Percentiles rank a stretch among this genome's conserved stretches.
These are phyloP conservation scores for Sporothrix phasma DNA, from an alignment of 2,329 filamentous ascomycete species.

Conservation along the genomic window DNA sequence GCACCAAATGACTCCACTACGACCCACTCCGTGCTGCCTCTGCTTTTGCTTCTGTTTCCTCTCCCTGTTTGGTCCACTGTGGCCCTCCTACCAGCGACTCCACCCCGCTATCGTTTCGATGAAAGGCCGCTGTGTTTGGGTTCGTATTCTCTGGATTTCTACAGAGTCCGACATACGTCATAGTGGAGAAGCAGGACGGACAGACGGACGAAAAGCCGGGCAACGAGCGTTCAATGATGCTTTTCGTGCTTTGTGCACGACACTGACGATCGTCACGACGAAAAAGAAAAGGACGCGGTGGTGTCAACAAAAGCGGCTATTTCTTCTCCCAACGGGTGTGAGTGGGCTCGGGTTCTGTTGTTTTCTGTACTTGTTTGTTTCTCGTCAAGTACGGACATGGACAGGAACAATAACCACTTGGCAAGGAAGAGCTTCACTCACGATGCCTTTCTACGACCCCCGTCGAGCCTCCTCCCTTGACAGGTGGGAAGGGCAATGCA, in stretches of 20 bases:
- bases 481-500: not conserved
- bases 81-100: not conserved
- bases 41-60: too few relatives aligned
- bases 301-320: not conserved
- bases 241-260: not conserved
- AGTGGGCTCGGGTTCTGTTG: not conserved
- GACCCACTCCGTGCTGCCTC: not conserved
- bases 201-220: not conserved
- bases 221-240: not conserved
- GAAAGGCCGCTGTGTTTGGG: not conserved
- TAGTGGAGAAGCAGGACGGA: not conserved
- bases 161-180: not conserved
- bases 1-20: not conserved
- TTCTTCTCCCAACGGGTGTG: not conserved
- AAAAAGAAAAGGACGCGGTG: not conserved
- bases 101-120: not conserved
- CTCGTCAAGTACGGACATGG: too few relatives aligned
- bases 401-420: too few relatives aligned
- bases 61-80: not conserved
- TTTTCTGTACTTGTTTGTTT: not conserved
- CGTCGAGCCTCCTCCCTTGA: not conserved
- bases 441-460: not conserved
- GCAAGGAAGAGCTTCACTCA: not conserved
- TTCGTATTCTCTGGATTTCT: not conserved
- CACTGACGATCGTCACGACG: not conserved